phyloP scores from a whole-genome alignment of 2,329 filamentous ascomycete genomes.

The Xylogone sp. region DNA sequence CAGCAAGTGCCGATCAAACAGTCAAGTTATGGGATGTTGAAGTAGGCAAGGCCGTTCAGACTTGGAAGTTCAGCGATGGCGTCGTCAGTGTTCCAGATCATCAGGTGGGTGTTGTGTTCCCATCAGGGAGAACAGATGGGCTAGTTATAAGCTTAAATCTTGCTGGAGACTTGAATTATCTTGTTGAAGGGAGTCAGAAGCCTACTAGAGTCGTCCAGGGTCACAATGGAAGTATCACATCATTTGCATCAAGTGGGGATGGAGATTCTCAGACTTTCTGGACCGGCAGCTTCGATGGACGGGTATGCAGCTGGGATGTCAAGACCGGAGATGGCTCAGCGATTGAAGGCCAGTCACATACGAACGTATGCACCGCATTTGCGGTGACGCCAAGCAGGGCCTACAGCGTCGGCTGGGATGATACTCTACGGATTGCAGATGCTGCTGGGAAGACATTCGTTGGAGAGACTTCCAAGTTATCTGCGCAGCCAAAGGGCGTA shows the following conservation, averaged over 20 bases:
- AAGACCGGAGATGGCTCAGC: conserved; percentile 62
- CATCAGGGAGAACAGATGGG: conserved; percentile 74
- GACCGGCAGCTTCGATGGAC: conserved; percentile 90
- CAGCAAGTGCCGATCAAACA: conserved; percentile 89
- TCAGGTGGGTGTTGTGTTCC: conserved; percentile 93
- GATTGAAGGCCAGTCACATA: conserved; percentile 77
- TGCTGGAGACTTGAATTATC: conserved; percentile 85
- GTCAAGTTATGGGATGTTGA: conserved; percentile 93
- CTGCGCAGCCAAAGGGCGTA: conserved; percentile 77
- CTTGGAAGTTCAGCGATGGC: conserved; percentile 81
- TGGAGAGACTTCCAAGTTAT: conserved; percentile 62
- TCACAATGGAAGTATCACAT: conserved; percentile 88
- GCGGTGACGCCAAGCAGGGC: conserved; percentile 57
- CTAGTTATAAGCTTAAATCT: conserved; percentile 88
- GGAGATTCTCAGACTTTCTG: conserved; percentile 60
- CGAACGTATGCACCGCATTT: conserved; percentile 81
- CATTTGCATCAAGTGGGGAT: conserved; percentile 55
- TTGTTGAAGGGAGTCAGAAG: conserved; percentile 65
- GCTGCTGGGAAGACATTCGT: conserved; percentile 71
- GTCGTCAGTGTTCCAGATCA: conserved; percentile 72
- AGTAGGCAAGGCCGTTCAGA: conserved; percentile 70
- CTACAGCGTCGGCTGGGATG: conserved; percentile 94
- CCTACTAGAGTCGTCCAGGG: conserved; percentile 75
- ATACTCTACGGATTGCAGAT: conserved; percentile 78
- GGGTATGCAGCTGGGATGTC: conserved; percentile 80